phyloP scores from a whole-genome alignment of 2,329 filamentous ascomycete species.

The Corynespora cassiicola region DNA sequence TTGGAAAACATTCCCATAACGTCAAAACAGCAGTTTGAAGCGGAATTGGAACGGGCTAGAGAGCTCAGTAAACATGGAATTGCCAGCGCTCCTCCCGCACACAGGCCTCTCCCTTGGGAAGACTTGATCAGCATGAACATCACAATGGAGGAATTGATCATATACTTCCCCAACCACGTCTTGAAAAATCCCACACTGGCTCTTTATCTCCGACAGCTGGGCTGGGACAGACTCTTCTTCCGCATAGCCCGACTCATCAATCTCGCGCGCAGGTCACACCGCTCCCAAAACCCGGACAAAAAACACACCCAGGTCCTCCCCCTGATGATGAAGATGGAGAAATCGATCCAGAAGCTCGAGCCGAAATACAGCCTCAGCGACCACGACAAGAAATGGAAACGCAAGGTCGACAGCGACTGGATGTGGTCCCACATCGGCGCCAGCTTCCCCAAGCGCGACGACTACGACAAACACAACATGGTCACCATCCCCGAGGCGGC shows the following conservation, averaged over 20 bases:
- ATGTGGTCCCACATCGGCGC: not conserved
- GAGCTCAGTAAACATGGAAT: conserved; percentile 10
- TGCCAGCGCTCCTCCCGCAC: conserved; percentile 10
- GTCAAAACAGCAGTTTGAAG: not conserved
- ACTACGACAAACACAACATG: not conserved
- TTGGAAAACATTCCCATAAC: not conserved
- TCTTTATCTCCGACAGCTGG: conserved; percentile 8
- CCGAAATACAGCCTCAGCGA: conserved; percentile 8
- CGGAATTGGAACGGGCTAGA: conserved; percentile 9
- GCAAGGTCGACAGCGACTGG: not conserved
- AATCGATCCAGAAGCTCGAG: conserved; percentile 14
- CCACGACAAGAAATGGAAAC: not conserved
- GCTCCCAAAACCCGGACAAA: not conserved
- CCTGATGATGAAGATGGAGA: conserved; percentile 17
- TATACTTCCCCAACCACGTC: conserved; percentile 29
- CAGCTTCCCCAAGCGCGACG: not conserved
- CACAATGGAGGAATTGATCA: conserved; percentile 22
- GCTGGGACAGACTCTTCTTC: conserved; percentile 18
- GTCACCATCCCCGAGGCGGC: conserved; percentile 10
- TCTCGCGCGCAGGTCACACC: conserved; percentile 9
- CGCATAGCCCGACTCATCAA: conserved; percentile 19
- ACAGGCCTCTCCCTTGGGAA: conserved; percentile 15
- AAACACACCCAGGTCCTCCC: conserved; percentile 12
- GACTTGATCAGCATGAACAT: conserved; percentile 15
- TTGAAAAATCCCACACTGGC: conserved; percentile 21